Percentiles rank a stretch among this genome's conserved stretches.
These are phyloP conservation scores for Leishmania amazonensis DNA, from an alignment of 208 protist genomes.

Conservation along the genomic window DNA sequence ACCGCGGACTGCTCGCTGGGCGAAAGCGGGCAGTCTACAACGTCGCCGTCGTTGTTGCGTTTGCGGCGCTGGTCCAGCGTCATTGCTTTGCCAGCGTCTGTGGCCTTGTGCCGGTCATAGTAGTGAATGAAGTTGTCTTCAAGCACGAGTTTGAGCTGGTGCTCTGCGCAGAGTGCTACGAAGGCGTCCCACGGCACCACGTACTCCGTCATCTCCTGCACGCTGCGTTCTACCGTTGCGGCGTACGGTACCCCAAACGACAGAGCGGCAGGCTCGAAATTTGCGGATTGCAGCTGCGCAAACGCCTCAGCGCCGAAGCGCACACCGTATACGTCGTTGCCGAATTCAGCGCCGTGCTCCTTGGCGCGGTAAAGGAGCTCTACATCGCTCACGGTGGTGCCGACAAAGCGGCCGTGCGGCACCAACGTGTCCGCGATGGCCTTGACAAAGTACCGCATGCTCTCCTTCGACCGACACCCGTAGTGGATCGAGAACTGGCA, in stretches of 20 bases:
- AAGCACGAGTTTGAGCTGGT: constrained; percentile 43
- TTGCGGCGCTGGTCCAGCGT: constrained; percentile 20
- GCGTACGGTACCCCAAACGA: constrained; percentile 67
- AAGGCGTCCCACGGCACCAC: constrained; percentile 73
- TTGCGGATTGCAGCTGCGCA: constrained; percentile 12
- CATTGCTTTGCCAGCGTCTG: constrained; percentile 38
- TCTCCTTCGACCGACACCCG: constrained; percentile 47
- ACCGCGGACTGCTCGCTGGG: constrained; percentile 50
- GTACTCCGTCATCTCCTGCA: constrained; percentile 70
- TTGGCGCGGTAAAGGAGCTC: constrained; percentile 40
- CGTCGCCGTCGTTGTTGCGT: constrained; percentile 26
- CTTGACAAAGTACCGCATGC: constrained; percentile 51
- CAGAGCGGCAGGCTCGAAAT: constrained; percentile 7
- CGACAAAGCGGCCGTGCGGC: constrained; percentile 66
- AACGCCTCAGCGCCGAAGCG: constrained; percentile 41
- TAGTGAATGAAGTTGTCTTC: constrained; percentile 56
- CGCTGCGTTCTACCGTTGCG: constrained; percentile 63
- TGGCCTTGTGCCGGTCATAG: constrained; percentile 40
- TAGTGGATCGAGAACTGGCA: constrained; percentile 91
- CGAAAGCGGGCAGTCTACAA: constrained; percentile 30
- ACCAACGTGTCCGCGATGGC: constrained; percentile 43
- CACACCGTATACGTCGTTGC: constrained; percentile 53
- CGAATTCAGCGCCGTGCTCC: constrained; percentile 46
- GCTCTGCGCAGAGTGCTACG: constrained; percentile 39
- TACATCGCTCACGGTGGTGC: constrained; percentile 71